Base-by-base conservation (phyloP, 108 stramenopile species). In the Nitzschia sp. region DNA sequence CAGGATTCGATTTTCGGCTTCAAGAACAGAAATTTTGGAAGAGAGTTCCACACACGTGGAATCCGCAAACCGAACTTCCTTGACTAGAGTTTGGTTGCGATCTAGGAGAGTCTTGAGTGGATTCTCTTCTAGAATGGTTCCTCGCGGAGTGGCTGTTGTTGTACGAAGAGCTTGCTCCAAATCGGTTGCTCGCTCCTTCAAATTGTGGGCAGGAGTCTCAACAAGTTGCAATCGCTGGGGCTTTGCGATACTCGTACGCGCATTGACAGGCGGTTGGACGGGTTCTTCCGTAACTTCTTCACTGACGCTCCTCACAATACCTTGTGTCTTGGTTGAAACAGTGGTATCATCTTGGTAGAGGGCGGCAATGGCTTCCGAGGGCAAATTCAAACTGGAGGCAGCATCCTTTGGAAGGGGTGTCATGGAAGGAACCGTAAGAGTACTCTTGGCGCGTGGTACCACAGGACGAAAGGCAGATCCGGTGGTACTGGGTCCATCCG, bases 41-140 rank as follows among this genome's bases (percentile, higher is more conserved):
- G 75, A 73, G 10, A 93, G 70, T 63, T 90, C 92, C 10, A 93
- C 86, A 69, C 92, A 93, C 10, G 92, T 90, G 67, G 90, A 86
- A 72, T 90, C 92, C 6, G 89, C 89, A 66, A 93, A 93, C 6
- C 89, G 77, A 15, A 93, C 87, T 72, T 93, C 92, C 63, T 83
- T 90, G 40, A 86, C 84, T 10, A 93, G 72, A 26, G 85, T 88
- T 44, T 89, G 76, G 58, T 90, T 86, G n/a, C 92, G 85, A 53
- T 90, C 79, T 66, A 70, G 58, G 38, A 93, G 73, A 6, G 76
- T 66, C 40, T 75, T 72, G 53, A 72, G 61, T 0, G 77, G 71
- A 29, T 78, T 72, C 25, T 78, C 77, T 17, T 75, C 57, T 17
- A 75, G 24, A 7, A 75, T 44, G 11, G 73, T 75, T 41, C 73